phyloP scores from a whole-genome alignment of 2,329 filamentous ascomycete genomes.

The Penicillium sp. region DNA sequence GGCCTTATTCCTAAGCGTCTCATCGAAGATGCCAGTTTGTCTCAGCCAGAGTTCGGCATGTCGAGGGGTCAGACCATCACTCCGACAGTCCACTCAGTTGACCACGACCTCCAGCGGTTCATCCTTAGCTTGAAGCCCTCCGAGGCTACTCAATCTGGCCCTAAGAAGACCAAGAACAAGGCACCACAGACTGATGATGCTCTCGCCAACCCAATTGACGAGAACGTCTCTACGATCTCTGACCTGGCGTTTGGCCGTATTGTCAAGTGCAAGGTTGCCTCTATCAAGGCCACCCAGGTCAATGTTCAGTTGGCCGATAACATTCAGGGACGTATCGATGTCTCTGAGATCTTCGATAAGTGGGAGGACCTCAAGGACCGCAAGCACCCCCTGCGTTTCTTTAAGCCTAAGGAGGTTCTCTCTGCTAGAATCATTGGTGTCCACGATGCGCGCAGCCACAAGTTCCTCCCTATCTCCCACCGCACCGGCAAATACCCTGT shows the following conservation, averaged over 20 bases:
- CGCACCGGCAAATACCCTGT: constrained; percentile 73
- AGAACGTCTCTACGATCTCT: constrained; percentile 60
- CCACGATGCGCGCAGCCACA: constrained; percentile 85
- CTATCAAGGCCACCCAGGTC: constrained; percentile 85
- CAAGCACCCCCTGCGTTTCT: constrained; percentile 74
- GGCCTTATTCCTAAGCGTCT: constrained; percentile 78
- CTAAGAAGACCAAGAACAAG: constrained; percentile 41
- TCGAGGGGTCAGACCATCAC: constrained; percentile 72
- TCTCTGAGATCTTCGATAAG: constrained; percentile 83
- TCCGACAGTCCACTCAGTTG: constrained; percentile 69
- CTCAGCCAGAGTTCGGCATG: constrained; percentile 73
- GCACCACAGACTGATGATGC: constrained; percentile 38
- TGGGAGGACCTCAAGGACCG: constrained; percentile 84
- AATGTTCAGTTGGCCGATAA: constrained; percentile 88
- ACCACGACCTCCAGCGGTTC: constrained; percentile 68
- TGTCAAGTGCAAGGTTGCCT: constrained; percentile 74
- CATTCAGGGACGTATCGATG: constrained; percentile 86
- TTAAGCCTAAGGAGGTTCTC: constrained; percentile 68
- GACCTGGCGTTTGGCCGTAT: constrained; percentile 72
- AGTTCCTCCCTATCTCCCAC: constrained; percentile 88
- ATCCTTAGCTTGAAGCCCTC: constrained; percentile 57
- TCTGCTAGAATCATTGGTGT: constrained; percentile 77
- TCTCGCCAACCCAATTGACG: constrained; percentile 62
- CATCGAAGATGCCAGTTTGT: constrained; percentile 67
- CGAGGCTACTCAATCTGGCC: constrained; percentile 51